Conservation (phyloP, 768 basidiomycete species). For the Cytidiella melzeri region DNA sequence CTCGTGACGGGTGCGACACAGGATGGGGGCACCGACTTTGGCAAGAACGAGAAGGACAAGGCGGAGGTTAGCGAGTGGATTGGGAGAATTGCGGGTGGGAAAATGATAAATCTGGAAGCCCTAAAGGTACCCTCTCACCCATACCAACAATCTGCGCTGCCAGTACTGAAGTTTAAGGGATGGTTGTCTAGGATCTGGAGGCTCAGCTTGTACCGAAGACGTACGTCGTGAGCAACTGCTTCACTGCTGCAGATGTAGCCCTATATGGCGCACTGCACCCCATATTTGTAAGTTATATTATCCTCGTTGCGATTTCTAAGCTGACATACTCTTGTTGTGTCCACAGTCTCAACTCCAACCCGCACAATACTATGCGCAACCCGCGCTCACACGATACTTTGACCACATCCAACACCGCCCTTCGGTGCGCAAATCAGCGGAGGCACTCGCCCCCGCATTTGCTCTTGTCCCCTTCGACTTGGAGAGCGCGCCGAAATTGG, state of each 20-base stretch:
- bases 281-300: conserved; percentile 49
- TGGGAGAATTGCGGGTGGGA: conserved; percentile 49
- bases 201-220: conserved; percentile 67
- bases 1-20: conserved; percentile 42
- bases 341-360: conserved; percentile 63
- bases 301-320: too few relatives aligned
- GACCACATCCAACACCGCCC: conserved; percentile 83
- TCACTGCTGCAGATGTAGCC: conserved; percentile 87
- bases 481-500: conserved; percentile 63
- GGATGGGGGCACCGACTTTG: conserved; percentile 38
- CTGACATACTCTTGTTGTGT: background rate
- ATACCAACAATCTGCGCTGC: background rate
- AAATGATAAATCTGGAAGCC: conserved; percentile 38
- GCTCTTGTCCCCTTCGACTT: conserved; percentile 63
- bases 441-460: conserved; percentile 46
- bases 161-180: conserved; percentile 6
- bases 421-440: conserved; percentile 52
- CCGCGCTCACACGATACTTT: conserved; percentile 88
- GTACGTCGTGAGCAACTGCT: conserved; percentile 77
- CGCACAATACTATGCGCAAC: conserved; percentile 69
- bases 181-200: conserved; percentile 56
- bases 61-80: conserved; percentile 66
- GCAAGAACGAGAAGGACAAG: conserved; percentile 55
- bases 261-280: conserved; percentile 88
- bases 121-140: conserved; percentile 40